Base-by-base conservation (phyloP, 441 rosid species). In the Erodium trifolium region DNA sequence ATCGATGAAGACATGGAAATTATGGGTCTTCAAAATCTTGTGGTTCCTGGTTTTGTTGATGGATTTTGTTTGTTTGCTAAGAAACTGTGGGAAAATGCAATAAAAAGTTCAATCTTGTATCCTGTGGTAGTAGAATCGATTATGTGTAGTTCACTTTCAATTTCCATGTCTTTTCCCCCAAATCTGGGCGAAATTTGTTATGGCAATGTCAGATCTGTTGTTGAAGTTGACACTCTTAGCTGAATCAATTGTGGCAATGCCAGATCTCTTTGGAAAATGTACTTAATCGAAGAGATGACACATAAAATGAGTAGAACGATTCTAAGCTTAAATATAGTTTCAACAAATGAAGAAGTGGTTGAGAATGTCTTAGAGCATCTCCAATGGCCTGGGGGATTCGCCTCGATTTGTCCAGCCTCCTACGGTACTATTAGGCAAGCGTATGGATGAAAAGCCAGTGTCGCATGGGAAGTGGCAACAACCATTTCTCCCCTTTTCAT, bases 31-130 rank as follows among this genome's bases (percentile, higher is more conserved):
- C n/a, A n/a, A n/a, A n/a, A n/a, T n/a, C n/a, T n/a, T n/a, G n/a
- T n/a, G n/a, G n/a, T n/a, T n/a, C n/a, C 70, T 60, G 72, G 70
- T 67, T 65, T 65, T 31, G 37, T 62, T 72, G 10, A 34, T 67
- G 67, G 71, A 4, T 51, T 51, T 10, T 37, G 69, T 69, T 71
- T 65, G 67, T 9, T 41, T 45, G 9, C 23, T 8, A 35, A 35
- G 16, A 23, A 62, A 6, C 13, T 27, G 6, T 5, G 17, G 11
- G 1, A 3, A 31, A 43, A 57, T 7, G 39, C 4, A 55, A 49
- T 27, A 1, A 23, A 4, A 10, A 41, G n/a, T 2, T 34, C 34
- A 68, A 51, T 64, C 55, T 62, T 49, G n/a, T 0, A 9, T 69
- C 55, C 37, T 53, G 39, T 66, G 59, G 13, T 11, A 9, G 1